phyloP scores from a whole-genome alignment of 345 rosid genomes.

The Zanthoxylum bungeanum region DNA sequence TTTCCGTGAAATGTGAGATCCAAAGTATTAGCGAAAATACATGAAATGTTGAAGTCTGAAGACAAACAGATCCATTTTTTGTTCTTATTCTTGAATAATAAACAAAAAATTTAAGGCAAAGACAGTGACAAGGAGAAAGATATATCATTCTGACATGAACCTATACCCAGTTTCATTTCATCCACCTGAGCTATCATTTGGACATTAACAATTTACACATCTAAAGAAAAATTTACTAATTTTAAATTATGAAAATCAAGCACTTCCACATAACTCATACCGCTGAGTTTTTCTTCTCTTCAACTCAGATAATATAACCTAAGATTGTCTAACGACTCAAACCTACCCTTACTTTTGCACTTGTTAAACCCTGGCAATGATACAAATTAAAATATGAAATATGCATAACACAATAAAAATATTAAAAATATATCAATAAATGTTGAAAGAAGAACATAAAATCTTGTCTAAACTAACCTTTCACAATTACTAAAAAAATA shows the following conservation, averaged over 20 bases:
- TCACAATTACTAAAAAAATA: too few relatives aligned
- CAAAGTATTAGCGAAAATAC: neutral
- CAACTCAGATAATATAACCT: too few relatives aligned
- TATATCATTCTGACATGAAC: neutral
- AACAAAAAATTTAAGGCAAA: too few relatives aligned
- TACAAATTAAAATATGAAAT: neutral
- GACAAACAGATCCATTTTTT: too few relatives aligned
- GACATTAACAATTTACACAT: neutral
- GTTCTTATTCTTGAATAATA: too few relatives aligned
- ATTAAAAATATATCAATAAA: too few relatives aligned
- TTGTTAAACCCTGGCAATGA: neutral
- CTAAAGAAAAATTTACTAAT: neutral
- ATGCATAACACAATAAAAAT: slow-evolving; percentile 2
- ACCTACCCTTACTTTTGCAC: neutral
- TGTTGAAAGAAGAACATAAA: too few relatives aligned
- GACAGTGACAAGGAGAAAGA: neutral
- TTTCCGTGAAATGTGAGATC: slow-evolving; percentile 6
- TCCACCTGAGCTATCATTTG: neutral
- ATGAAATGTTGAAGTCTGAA: neutral
- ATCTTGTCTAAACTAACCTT: too few relatives aligned
- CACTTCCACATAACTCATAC: too few relatives aligned
- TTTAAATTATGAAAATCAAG: neutral
- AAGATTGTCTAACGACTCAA: too few relatives aligned
- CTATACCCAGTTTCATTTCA: too few relatives aligned
- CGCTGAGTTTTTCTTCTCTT: too few relatives aligned